Evolutionary conservation across 306 rosid genomes (phyloP), one percentile per base, ranked within the genome.

Genomic region (Styphnolobium japonicum): DNA sequence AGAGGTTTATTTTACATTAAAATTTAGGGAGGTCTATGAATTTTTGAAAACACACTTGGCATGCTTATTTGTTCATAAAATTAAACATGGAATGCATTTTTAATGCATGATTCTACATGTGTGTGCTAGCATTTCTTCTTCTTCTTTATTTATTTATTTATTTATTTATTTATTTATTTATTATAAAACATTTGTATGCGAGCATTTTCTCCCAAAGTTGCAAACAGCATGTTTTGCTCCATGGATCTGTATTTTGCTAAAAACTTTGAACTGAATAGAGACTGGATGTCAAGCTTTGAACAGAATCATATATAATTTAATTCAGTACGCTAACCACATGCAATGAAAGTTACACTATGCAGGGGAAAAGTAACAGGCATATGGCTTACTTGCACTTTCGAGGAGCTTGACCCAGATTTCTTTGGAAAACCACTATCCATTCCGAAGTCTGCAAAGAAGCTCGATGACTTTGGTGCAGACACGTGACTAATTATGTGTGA

Each of bases 371-470:
- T 27, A 4, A 48, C 33, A 16, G 48, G 51, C 69, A 63, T 45
- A 60, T n/a, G 43, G 51, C 92, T 86, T 89, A 96, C 99, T 90
- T 88, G 98, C 49, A 86, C 88, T 89, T 85, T 93, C 5, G 98
- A 87, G 81, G 90, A 80, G 82, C 77, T 83, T 21, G 96, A 75
- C 61, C 92, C 85, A 64, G 88, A 36, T 76, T 88, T 93, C 87
- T 85, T 93, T 2, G 89, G 83, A 69, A 89, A 95, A 76, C 97
- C 93, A 52, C 91, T 82, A 48, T 93, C 99, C 99, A 96, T 96
- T 72, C 97, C 99, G 42, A 91, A 93, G 34, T 96, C 98, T 4
- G 98, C 86, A 85, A 96, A 96, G 88, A 96, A 96, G 83, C 87
- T 91, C 3, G 97, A 87, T 67, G 98, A 90, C 81, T 96, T 93